phyloP scores from a whole-genome alignment of 306 rosid genomes.

The Vachellia collinsii region DNA sequence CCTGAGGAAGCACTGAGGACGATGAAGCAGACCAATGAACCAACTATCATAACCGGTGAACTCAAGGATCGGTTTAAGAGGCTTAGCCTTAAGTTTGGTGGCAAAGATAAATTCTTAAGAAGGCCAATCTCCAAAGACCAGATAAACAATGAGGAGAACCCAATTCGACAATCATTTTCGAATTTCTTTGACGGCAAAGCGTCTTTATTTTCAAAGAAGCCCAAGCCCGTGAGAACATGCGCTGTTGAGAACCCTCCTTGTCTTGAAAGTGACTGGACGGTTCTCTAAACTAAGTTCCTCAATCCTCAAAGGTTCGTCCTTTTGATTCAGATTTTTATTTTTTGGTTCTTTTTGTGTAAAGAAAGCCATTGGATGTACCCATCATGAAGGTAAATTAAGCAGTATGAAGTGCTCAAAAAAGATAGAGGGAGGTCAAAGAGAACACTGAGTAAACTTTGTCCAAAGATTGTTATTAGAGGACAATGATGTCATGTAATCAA shows the following conservation, averaged over 20 bases:
- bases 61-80: slow-evolving; percentile 65
- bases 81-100: slow-evolving; percentile 70
- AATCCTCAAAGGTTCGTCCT: neutral
- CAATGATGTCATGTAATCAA: no score
- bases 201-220: slow-evolving; percentile 74
- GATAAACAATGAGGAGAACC: slow-evolving; percentile 50
- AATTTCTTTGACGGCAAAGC: slow-evolving; percentile 88
- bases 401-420: no score
- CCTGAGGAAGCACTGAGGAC: slow-evolving; percentile 73
- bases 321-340: neutral
- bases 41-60: slow-evolving; percentile 43
- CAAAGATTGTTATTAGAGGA: no score
- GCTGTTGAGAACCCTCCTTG: slow-evolving; percentile 41
- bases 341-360: no score
- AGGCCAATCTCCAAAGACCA: slow-evolving; percentile 51
- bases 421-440: no score
- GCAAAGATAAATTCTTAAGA: slow-evolving; percentile 58
- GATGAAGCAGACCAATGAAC: slow-evolving; percentile 63
- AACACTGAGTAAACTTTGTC: no score
- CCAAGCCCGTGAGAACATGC: slow-evolving; percentile 53
- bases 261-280: slow-evolving; percentile 64
- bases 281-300: slow-evolving; percentile 46
- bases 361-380: no score
- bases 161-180: slow-evolving; percentile 64
- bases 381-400: no score